Conservation (phyloP, 1,139 yeast genomes). For the Blastobotrys indianensis region DNA sequence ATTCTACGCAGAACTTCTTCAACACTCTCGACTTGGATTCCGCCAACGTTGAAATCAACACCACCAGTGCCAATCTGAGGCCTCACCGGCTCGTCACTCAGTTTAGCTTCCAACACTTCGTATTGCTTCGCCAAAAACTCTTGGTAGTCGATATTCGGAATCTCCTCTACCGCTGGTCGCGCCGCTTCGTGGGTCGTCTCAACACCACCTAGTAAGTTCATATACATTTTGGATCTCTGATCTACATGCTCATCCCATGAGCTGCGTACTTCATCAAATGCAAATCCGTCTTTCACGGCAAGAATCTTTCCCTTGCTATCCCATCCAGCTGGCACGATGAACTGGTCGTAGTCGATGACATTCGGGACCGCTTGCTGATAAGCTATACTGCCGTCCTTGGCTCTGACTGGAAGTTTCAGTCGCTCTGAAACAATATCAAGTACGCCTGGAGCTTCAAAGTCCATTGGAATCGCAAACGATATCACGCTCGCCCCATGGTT, state of each 20-base stretch:
- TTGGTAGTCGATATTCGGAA: constrained; percentile 22
- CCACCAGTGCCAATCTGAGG: neutral
- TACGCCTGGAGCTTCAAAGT: constrained; percentile 10
- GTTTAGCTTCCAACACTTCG: constrained; percentile 17
- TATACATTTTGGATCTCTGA: neutral
- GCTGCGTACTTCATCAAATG: constrained; percentile 16
- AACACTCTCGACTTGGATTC: constrained; percentile 28
- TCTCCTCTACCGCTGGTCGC: neutral
- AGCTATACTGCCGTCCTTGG: constrained; percentile 8
- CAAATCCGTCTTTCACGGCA: constrained; percentile 28
- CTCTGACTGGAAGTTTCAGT: constrained; percentile 20
- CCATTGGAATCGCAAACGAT: constrained; percentile 15
- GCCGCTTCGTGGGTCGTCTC: neutral
- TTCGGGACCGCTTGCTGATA: constrained; percentile 24
- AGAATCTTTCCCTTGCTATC: constrained; percentile 35
- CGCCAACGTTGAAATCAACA: constrained; percentile 25
- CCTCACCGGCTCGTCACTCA: constrained; percentile 8
- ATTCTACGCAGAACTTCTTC: constrained; percentile 28
- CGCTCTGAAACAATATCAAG: constrained; percentile 24
- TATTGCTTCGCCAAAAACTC: constrained; percentile 24
- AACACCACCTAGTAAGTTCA: too few species aligned
- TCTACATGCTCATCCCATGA: constrained; percentile 16
- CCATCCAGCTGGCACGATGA: constrained; percentile 43
- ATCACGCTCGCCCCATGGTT: constrained; percentile 37
- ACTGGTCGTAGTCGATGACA: constrained; percentile 33